Conservation (phyloP, 1,139 yeast species). For the Geotrichum klebahnii region DNA sequence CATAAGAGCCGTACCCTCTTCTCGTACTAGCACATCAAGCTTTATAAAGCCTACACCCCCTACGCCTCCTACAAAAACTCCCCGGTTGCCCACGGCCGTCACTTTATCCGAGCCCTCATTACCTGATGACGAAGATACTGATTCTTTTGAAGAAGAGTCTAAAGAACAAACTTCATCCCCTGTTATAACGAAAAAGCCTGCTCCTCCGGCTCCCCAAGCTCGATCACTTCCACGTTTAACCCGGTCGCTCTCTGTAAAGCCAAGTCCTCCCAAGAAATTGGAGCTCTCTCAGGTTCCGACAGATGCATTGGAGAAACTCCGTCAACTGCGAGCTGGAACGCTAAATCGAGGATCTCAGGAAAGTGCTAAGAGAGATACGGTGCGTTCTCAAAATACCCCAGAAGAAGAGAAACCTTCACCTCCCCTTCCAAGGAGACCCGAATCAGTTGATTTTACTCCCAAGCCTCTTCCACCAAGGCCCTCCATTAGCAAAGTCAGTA, state of each 20-base stretch:
- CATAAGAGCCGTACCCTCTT: background rate
- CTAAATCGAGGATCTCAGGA: background rate
- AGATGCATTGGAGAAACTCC: slow-evolving; percentile 30
- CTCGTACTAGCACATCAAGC: slow-evolving; percentile 1
- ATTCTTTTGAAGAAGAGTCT: background rate
- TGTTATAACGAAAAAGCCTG: background rate
- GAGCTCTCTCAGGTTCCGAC: slow-evolving; percentile 6
- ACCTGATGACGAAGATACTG: slow-evolving; percentile 2
- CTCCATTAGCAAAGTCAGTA: background rate
- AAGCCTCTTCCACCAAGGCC: slow-evolving; percentile 13
- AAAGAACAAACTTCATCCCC: background rate
- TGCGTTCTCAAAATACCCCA: background rate
- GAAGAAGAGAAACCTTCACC: slow-evolving; percentile 7
- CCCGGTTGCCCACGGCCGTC: slow-evolving; percentile 2
- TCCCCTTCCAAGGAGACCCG: slow-evolving; percentile 11
- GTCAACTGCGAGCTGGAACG: slow-evolving; percentile 29
- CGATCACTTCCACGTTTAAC: background rate
- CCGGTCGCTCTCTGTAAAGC: slow-evolving; percentile 11
- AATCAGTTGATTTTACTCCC: slow-evolving; percentile 3
- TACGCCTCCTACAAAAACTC: slow-evolving; percentile 10
- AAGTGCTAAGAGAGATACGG: background rate
- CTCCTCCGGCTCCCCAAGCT: slow-evolving; percentile 2
- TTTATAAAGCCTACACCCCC: slow-evolving; percentile 12
- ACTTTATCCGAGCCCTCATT: slow-evolving; percentile 5
- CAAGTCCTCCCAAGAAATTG: slow-evolving; percentile 18